phyloP scores from a whole-genome alignment of 352 stramenopile genomes.

The Aphanomyces stellatus region DNA sequence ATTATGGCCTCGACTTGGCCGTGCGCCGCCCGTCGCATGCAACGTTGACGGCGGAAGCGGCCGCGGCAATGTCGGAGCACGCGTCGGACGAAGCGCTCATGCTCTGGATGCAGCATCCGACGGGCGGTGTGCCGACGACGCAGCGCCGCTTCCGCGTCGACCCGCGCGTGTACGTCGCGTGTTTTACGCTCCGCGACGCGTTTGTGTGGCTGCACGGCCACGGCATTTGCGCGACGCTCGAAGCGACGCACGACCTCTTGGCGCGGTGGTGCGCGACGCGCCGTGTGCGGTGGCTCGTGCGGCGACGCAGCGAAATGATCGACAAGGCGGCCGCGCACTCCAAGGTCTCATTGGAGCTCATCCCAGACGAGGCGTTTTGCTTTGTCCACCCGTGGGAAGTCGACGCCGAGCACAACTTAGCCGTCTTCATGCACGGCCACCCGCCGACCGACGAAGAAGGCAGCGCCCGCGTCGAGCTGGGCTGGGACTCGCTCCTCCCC shows the following conservation, averaged over 20 bases:
- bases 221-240: constrained; percentile 34
- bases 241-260: constrained; percentile 42
- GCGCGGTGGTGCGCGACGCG: constrained; percentile 65
- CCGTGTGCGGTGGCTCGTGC: constrained; percentile 57
- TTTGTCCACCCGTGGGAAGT: constrained; percentile 80
- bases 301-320: constrained; percentile 29
- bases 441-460: not conserved
- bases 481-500: constrained; percentile 60
- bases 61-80: too few relatives aligned
- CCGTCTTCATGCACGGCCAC: constrained; percentile 50
- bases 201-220: constrained; percentile 50
- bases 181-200: constrained; percentile 62
- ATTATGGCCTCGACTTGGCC: constrained; percentile 52
- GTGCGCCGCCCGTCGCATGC: not conserved
- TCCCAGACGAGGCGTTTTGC: constrained; percentile 52
- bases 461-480: constrained; percentile 49
- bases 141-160: constrained; percentile 61
- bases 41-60: not conserved
- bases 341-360: constrained; percentile 9
- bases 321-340: not conserved
- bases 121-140: constrained; percentile 33
- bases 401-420: constrained; percentile 52
- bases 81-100: constrained; percentile 71
- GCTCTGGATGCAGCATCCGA: constrained; percentile 52
- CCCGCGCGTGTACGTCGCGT: constrained; percentile 58